A percentile compares a stretch with the other conserved stretches of the same genome.
Evolutionary conservation across 1,284 basidiomycete species (phyloP).

Genomic region (Pseudozyma pruni): DNA sequence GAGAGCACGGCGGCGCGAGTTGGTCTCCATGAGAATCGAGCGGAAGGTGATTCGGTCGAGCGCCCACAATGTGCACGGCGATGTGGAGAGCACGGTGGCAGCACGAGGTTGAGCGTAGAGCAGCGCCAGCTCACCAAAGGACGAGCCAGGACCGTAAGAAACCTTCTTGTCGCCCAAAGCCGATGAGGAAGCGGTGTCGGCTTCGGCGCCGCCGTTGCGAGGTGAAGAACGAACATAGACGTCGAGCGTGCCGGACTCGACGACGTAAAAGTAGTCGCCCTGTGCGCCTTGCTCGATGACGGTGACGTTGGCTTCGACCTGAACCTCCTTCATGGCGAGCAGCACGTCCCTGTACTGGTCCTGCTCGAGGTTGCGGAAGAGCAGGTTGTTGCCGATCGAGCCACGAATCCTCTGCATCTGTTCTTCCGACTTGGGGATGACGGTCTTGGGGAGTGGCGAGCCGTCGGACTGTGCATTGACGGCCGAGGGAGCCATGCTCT

Average conservation of each 20-base stretch:
- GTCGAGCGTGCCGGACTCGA: conserved; percentile 87
- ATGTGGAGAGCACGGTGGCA: conserved; percentile 88
- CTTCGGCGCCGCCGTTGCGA: conserved; percentile 38
- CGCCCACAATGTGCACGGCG: conserved; percentile 87
- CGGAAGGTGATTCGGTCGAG: conserved; percentile 97
- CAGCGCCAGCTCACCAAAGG: conserved; percentile 94
- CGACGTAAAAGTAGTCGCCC: conserved; percentile 97
- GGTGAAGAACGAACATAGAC: conserved; percentile 76
- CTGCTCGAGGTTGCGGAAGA: conserved; percentile 95
- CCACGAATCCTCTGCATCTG: conserved; percentile 87
- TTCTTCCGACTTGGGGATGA: conserved; percentile 78
- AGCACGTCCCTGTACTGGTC: conserved; percentile 93
- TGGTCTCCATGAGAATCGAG: conserved; percentile 79
- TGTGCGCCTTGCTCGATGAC: conserved; percentile 97
- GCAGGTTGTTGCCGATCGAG: conserved; percentile 87
- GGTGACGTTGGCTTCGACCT: conserved; percentile 78
- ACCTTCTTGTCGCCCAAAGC: conserved; percentile 69
- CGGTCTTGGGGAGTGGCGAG: conserved; percentile 41
- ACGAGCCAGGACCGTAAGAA: conserved; percentile 84
- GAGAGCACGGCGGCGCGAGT: conserved; percentile 81
- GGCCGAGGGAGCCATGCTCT: conserved; percentile 81
- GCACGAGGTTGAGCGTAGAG: conserved; percentile 98
- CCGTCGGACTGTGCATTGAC: conserved; percentile 26
- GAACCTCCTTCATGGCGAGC: conserved; percentile 92
- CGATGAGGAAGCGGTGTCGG: conserved; percentile 42